Percentiles rank a stretch among this genome's conserved stretches.
phyloP scores from a whole-genome alignment of 129 eudicot species.

The Apium graveolens region DNA sequence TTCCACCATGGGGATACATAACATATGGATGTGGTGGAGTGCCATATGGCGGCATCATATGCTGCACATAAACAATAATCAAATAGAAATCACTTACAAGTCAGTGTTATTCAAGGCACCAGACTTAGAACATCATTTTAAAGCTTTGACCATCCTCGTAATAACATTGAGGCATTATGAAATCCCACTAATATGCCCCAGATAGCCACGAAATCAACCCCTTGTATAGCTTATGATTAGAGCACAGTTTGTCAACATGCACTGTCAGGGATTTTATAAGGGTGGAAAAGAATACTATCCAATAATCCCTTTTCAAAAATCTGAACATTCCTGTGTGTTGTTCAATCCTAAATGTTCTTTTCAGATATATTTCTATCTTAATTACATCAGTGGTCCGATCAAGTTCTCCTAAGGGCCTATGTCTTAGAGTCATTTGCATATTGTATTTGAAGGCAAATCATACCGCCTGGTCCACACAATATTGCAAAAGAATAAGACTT shows the following conservation, averaged over 20 bases:
- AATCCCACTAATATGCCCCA: background rate
- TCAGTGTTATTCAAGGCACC: background rate
- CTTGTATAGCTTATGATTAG: background rate
- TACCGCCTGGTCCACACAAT: background rate
- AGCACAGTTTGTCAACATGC: background rate
- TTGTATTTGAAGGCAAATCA: background rate
- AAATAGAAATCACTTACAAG: background rate
- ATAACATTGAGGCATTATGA: background rate
- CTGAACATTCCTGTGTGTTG: background rate
- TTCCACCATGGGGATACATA: conserved; percentile 97
- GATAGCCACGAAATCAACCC: background rate
- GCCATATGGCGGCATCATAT: conserved; percentile 93
- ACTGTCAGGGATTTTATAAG: background rate
- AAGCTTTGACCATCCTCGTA: background rate
- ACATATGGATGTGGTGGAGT: conserved; percentile 99
- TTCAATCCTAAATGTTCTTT: too few relatives aligned
- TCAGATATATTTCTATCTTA: background rate
- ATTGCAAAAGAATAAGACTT: background rate
- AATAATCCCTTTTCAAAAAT: background rate
- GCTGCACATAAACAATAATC: conserved; percentile 45
- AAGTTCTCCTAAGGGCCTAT: background rate
- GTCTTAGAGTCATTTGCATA: background rate
- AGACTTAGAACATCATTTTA: background rate
- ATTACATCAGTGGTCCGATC: background rate
- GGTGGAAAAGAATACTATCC: background rate